Conservation (phyloP, 805 yeast genomes). For the Grigorovia humatica region DNA sequence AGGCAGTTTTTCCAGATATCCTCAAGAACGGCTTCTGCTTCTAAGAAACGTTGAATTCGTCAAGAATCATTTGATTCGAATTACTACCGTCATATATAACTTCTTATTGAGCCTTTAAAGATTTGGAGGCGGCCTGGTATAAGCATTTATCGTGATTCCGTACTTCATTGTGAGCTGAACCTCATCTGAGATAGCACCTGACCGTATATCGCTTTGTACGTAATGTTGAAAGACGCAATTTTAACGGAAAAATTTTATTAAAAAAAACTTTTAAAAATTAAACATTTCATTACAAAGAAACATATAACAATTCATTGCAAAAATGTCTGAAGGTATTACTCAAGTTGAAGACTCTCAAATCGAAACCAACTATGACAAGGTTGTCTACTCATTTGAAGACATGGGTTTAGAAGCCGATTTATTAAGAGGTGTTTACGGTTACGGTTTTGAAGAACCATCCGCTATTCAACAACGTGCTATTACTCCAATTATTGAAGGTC, state of each 20-base stretch:
- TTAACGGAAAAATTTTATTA: not conserved
- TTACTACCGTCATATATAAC: too few species aligned
- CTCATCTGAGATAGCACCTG: not conserved
- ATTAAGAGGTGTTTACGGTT: conserved; percentile 62
- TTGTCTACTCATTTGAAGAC: conserved; percentile 66
- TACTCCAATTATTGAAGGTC: conserved; percentile 84
- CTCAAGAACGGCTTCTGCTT: too few species aligned
- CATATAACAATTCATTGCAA: not conserved
- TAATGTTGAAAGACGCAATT: not conserved
- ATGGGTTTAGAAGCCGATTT: conserved; percentile 60
- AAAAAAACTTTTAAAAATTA: not conserved
- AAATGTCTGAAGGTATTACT: conserved; percentile 49
- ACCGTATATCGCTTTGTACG: not conserved
- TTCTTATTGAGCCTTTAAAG: too few species aligned
- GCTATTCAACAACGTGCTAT: conserved; percentile 98
- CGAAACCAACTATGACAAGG: conserved; percentile 94
- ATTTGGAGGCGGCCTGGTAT: too few species aligned
- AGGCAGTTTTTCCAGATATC: too few species aligned
- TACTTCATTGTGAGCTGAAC: not conserved
- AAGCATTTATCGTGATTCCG: not conserved
- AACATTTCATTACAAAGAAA: not conserved
- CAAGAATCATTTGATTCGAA: too few species aligned
- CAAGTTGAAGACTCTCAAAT: conserved; percentile 77
- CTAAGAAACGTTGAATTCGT: too few species aligned
- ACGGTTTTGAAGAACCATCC: conserved; percentile 94